These are phyloP conservation scores for Phytophthora hibernalis DNA, from an alignment of 352 stramenopile genomes.

Conservation along the genomic window DNA sequence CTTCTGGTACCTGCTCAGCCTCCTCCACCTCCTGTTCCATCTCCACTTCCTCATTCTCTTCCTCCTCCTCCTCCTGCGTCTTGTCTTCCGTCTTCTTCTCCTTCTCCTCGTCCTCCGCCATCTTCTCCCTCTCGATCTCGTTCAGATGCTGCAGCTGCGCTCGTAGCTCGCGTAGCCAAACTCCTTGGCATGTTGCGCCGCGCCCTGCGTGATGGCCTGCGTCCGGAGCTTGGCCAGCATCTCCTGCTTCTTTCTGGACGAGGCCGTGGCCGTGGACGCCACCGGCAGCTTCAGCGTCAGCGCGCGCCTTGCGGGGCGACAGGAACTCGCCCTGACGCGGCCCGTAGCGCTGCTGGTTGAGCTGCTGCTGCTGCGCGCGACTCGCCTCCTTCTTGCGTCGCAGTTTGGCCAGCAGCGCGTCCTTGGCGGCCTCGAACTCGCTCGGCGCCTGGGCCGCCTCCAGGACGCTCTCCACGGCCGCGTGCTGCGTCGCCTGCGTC, in stretches of 20 bases:
- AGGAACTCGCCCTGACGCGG: slow-evolving; percentile 21
- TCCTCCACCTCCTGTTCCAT: too few species aligned
- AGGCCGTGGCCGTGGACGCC: slow-evolving; percentile 29
- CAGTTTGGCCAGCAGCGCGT: slow-evolving; percentile 71
- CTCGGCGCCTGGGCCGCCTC: slow-evolving; percentile 32
- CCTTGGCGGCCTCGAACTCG: slow-evolving; percentile 65
- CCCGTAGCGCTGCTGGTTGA: slow-evolving; percentile 58
- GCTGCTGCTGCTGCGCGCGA: slow-evolving; percentile 51
- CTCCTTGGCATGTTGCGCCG: slow-evolving; percentile 71
- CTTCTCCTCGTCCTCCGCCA: slow-evolving; percentile 32
- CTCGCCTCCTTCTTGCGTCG: slow-evolving; percentile 67
- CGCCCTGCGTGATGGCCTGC: slow-evolving; percentile 72
- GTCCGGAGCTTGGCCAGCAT: slow-evolving; percentile 57
- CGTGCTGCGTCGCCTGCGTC: slow-evolving; percentile 58
- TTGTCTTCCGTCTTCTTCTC: slow-evolving; percentile 12
- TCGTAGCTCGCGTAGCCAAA: slow-evolving; percentile 82
- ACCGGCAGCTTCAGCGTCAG: slow-evolving; percentile 60
- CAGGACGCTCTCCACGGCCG: slow-evolving; percentile 39
- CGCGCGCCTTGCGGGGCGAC: slow-evolving; percentile 49
- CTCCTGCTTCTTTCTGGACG: slow-evolving; percentile 67
- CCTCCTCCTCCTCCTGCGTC: slow-evolving; percentile 22
- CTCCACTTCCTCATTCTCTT: slow-evolving; percentile 17
- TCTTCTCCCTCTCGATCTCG: slow-evolving; percentile 67
- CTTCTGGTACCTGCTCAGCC: too few species aligned
- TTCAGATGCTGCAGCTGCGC: slow-evolving; percentile 75